A percentile compares a stretch with the other conserved stretches of the same genome.
Conservation (phyloP, 495 filamentous ascomycete species). For the Aspergillus cavernicola region DNA sequence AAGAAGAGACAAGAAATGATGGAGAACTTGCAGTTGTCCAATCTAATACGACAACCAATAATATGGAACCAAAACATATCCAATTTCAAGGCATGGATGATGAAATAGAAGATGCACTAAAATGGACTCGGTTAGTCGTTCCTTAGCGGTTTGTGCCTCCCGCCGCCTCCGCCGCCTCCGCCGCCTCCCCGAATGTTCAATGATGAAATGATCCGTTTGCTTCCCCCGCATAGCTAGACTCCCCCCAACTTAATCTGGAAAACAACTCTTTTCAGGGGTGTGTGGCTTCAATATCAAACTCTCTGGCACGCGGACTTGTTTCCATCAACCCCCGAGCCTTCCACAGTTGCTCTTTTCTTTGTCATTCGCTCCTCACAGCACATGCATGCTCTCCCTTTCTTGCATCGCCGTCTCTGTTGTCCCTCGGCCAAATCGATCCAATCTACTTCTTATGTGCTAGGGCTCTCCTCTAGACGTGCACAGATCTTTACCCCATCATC, state of each 20-base stretch:
- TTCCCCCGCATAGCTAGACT: slow-evolving; percentile 13
- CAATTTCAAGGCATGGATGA: too few relatives aligned
- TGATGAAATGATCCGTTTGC: slow-evolving; percentile 6
- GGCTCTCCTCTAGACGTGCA: slow-evolving; percentile 16
- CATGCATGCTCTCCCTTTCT: slow-evolving; percentile 34
- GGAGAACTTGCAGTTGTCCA: not conserved
- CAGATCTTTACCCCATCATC: slow-evolving; percentile 21
- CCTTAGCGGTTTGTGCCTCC: slow-evolving; percentile 5
- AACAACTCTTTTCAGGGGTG: slow-evolving; percentile 10
- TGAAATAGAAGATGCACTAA: too few relatives aligned
- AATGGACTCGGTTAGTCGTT: not conserved
- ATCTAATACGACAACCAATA: too few relatives aligned
- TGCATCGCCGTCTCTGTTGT: slow-evolving; percentile 31
- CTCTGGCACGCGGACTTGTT: slow-evolving; percentile 5
- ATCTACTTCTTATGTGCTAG: slow-evolving; percentile 12
- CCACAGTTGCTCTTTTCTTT: too few relatives aligned
- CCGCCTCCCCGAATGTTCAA: slow-evolving; percentile 9
- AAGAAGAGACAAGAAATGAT: too few relatives aligned
- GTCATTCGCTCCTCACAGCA: slow-evolving; percentile 21
- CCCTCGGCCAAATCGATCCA: slow-evolving; percentile 32
- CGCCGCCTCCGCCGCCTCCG: slow-evolving; percentile 18
- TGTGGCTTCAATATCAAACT: slow-evolving; percentile 1
- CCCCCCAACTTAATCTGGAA: not conserved
- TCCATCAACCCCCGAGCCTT: not conserved
- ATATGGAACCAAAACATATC: too few relatives aligned